Evolutionary conservation across 192 early-diverging fungal genomes (phyloP), one percentile per base, ranked within the genome.

Genomic region (Coemansia sp.): DNA sequence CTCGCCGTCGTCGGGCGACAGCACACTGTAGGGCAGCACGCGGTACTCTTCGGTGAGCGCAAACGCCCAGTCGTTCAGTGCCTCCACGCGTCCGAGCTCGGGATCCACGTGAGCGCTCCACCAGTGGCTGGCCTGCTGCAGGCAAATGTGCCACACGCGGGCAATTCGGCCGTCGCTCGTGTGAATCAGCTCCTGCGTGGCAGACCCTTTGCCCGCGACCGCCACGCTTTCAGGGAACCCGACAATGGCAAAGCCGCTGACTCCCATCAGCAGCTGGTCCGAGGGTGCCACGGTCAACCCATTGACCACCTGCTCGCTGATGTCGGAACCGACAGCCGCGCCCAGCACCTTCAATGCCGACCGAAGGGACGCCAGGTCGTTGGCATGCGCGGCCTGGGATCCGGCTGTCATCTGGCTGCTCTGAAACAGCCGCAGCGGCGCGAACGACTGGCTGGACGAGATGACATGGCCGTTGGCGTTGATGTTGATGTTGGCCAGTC

Each of bases 41-140:
- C 84, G 85, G 81, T 86, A 97, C 5, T 79, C 57, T 7, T 84
- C 85, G 38, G 89, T 84, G 6, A 55, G 21, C 15, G 26, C 19
- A 9, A 83, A 62, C 10, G 90, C 87, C 92, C 92, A 97, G 79
- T 93, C 92, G 25, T 90, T 68, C n/a, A 97, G 67, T 21, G 81
- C 60, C 32, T 87, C 51, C 4, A 94, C 73, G 20, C 83, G 63
- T 7, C 88, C 85, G 19, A 57, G 64, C 23, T 78, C 61, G 0
- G 84, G 74, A 43, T 86, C 71, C 4, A 92, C 77, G 30, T 87
- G 84, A 5, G 78, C 86, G 52, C 87, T 81, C 76, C 83, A 85
- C 88, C 90, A 94, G 67, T 93, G 84, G 53, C 86, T 80, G 42
- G 82, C 66, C 71, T 91, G 82, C 58, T 93, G 86, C 17, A 91